Evolutionary conservation across 768 basidiomycete genomes (phyloP), one percentile per base, ranked within the genome.

Genomic region (Lactarius psammicola): DNA sequence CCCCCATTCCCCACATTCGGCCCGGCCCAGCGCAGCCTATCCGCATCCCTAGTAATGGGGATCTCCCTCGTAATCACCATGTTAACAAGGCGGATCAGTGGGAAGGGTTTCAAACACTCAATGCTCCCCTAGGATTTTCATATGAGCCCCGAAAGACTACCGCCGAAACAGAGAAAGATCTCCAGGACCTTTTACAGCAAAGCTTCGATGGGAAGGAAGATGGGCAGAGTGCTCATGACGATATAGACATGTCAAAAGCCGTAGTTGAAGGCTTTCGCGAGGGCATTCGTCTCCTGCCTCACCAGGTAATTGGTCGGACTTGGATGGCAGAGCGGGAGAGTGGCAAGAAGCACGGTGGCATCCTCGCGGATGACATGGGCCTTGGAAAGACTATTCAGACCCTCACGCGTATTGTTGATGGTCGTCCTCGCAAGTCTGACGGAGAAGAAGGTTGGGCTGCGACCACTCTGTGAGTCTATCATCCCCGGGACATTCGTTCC

Each of bases 331-430:
- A 87, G 8, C 83, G 95, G 23, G 96, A 98, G 76, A 75, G 81
- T 9, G 87, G 85, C 36, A 92, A 92, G 76, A 86, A 88, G 70
- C 79, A 72, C 8, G 95, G 96, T 1, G 96, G 96, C 0, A 94
- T 98, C 69, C 78, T 97, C 17, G 94, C 94, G 5, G 95, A 98
- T 74, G 92, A 92, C 72, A 92, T 92, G 89, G 91, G 90, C 65
- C 80, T 92, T 1, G 91, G 91, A 1, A 94, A 95, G 78, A 99
- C 97, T 0, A 91, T 98, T 28, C 96, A 98, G 72, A 91, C 92
- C 0, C 78, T 98, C 15, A 83, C 89, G 0, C 85, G 94, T 1
- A 95, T 99, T 49, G 86, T 93, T 0, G 93, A 95, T 62, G 90
- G 92, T 0, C 82, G 85, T 4, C 84, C 90, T 9, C 84, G 80